Base-by-base conservation (phyloP, 345 rosid genomes). In the Murraya paniculata region DNA sequence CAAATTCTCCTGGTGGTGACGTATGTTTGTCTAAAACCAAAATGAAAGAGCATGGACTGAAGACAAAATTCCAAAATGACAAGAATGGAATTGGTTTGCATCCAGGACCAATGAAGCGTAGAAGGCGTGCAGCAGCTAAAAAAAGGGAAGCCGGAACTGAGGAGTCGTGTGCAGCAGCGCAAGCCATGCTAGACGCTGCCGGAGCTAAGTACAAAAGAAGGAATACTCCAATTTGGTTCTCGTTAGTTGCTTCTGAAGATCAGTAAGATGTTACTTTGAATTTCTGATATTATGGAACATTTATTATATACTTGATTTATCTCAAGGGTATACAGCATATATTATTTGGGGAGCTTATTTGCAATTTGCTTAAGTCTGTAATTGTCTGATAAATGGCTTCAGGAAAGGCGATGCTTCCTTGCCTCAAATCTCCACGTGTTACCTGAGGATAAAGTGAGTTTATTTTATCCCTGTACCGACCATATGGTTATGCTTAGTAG, bases 391-490 rank as follows among this genome's bases (percentile, higher is more conserved):
- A 61, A 82, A 80, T 84, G 75, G 70, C 72, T 83, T 73, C 86
- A 92, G 97, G 94, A 88, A 82, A 78, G 91, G 86, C 30, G 85
- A 85, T 76, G 81, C 81, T 69, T 79, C 90, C 78, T 82, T 92
- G 87, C 94, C 96, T 2, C 96, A 90, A 82, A 85, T 92, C 80
- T 77, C 96, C 60, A 66, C 92, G 8, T 71, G 90, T 77, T 92
- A 88, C 91, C 79, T 92, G 87, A 90, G 92, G 86, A 88, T 92
- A 68, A 89, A 90, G 94, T 92, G 87, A 90, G 97, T 90, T 72
- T 66, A 18, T 66, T 65, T 66, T 35, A 10, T 65, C 39, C 66
- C 64, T 45, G 31, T 13, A 70, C 74, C 64, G 70, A 19, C 53
- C 36, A 59, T 36, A 56, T 25, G 55, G 41, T 35, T 57, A 7